Evolutionary conservation across 306 rosid genomes (phyloP).

Genomic region (Trifolium pratense): DNA sequence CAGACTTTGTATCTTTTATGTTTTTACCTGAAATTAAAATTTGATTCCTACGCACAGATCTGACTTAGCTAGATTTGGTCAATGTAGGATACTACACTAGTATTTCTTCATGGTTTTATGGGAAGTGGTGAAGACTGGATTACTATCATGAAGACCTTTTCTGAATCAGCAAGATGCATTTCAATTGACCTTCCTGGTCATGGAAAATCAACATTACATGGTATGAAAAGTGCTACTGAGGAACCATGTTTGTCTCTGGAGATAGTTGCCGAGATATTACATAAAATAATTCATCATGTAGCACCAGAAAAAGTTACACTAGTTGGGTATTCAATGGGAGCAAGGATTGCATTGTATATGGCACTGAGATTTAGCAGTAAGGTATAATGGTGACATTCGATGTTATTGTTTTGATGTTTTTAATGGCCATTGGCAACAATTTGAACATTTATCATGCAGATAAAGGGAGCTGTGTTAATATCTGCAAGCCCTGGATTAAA

Average conservation of each 20-base stretch:
- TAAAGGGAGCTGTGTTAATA: constrained; percentile 74
- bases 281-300: constrained; percentile 55
- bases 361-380: constrained; percentile 69
- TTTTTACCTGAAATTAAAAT: constrained; percentile 15
- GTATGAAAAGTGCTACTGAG: constrained; percentile 37
- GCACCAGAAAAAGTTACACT: constrained; percentile 69
- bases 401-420: constrained; percentile 31
- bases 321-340: constrained; percentile 96
- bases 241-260: constrained; percentile 64
- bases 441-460: constrained; percentile 56
- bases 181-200: constrained; percentile 94
- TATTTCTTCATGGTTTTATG: constrained; percentile 96
- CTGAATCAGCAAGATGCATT: constrained; percentile 84
- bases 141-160: constrained; percentile 74
- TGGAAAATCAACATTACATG: constrained; percentile 64
- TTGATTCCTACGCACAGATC: constrained; percentile 34
- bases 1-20: not conserved
- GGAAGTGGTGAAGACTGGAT: constrained; percentile 95
- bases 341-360: constrained; percentile 83
- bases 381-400: constrained; percentile 51
- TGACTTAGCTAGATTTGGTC: constrained; percentile 46
- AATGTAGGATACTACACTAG: constrained; percentile 71
- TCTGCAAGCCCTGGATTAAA: constrained; percentile 93
- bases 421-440: constrained; percentile 28
- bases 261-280: constrained; percentile 58